Base-by-base conservation (phyloP, 2,329 filamentous ascomycete species). In the Sporothrix sp. region DNA sequence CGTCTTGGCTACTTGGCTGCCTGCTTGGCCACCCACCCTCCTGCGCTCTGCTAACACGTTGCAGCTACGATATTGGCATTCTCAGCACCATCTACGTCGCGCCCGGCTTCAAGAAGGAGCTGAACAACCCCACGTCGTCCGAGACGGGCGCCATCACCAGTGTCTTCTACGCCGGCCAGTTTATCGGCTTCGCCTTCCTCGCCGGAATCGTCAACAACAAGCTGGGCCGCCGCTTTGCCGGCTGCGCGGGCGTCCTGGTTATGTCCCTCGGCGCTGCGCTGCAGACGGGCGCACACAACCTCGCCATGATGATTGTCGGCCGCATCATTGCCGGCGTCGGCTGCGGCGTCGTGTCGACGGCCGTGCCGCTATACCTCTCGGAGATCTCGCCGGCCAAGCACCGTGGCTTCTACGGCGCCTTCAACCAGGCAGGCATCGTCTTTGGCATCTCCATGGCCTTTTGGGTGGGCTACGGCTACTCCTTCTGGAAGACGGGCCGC, bases 401-500 rank as follows among this genome's bases (percentile, higher is more conserved):
- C 20, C 57, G 57, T 16, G 57, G 57, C 14, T 46, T 54, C 49
- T 58, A 55, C 38, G 57, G 54, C 21, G 56, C 56, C 28, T 52
- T 52, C 33, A 58, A 58, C 49, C 57, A 58, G 27, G 56, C 53
- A 36, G 53, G 52, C 30, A 58, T 58, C 20, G 56, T 58, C 25
- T 54, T 48, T 16, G 56, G 57, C 33, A 58, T 57, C 33, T 57
- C 54, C 13, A 38, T 58, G 35, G 56, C 56, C 18, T 53, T 48
- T 49, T 65, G 63, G 63, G 58, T 64, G 23, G 63, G 63, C 30
- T 67, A 65, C 40, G 62, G 60, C 8, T 57, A 65, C 47, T 66
- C 62, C 20, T 61, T 62, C 52, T 67, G 65, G 65, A 60, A 63
- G 28, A 58, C 57, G n/a, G 53, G 56, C 28, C 55, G 57, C 28